These are phyloP conservation scores for Lachancea cidri DNA, from an alignment of 805 yeast species.

Conservation along the genomic window DNA sequence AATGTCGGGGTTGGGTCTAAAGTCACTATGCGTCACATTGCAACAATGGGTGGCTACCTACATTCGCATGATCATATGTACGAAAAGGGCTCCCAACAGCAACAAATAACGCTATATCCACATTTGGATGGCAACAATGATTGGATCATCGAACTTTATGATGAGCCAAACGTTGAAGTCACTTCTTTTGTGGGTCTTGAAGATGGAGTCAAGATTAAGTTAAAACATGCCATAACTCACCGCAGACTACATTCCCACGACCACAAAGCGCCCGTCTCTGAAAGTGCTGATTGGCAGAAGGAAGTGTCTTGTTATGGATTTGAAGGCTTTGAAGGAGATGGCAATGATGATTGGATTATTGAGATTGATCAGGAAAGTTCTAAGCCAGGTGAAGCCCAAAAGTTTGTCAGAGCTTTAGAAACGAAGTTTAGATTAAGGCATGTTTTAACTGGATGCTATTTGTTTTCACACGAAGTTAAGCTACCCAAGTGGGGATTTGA, in stretches of 20 bases:
- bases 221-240: constrained; percentile 51
- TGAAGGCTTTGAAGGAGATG: constrained; percentile 74
- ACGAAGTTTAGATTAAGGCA: constrained; percentile 71
- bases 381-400: constrained; percentile 46
- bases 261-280: constrained; percentile 71
- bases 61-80: constrained; percentile 73
- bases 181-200: constrained; percentile 55
- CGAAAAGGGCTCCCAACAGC: constrained; percentile 79
- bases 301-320: constrained; percentile 75
- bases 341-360: constrained; percentile 76
- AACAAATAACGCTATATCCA: constrained; percentile 76
- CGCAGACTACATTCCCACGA: constrained; percentile 81
- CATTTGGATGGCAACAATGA: constrained; percentile 70
- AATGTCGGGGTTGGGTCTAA: constrained; percentile 70
- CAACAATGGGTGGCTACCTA: constrained; percentile 73
- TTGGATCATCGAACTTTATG: constrained; percentile 67
- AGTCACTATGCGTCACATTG: constrained; percentile 61
- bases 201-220: constrained; percentile 67
- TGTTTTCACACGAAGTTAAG: constrained; percentile 70
- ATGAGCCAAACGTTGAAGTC: constrained; percentile 48
- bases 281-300: constrained; percentile 70
- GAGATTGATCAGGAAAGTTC: constrained; percentile 59
- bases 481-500: constrained; percentile 81
- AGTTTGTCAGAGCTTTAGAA: constrained; percentile 56
- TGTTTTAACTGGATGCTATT: constrained; percentile 72